Base-by-base conservation (phyloP, 1,139 yeast genomes). In the Blastobotrys raffinosifermentans region DNA sequence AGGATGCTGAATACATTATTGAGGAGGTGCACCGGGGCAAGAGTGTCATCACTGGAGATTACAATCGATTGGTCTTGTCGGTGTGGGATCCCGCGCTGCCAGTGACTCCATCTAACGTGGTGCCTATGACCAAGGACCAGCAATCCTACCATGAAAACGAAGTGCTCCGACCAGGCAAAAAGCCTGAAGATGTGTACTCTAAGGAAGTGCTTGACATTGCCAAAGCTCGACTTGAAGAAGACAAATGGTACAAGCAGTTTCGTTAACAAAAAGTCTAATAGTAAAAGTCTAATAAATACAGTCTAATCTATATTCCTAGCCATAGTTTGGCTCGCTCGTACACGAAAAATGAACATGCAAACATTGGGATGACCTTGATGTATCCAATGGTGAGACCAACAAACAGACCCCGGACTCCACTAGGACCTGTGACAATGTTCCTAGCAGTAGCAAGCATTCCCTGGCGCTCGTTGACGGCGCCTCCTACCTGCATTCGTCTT, bases 341-440 rank as follows among this genome's bases (percentile, higher is more conserved):
- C 22, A 89, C 96, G 58, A 77, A 89, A 61, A 89, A 91, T 11
- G 96, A 82, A 60, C 97, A 89, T 35, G 97, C 95, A 54, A 80
- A 91, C 98, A 91, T 91, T 13, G 99, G 99, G 15, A 84, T 78
- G 31, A 91, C 95, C 62, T 91, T 91, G 54, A 91, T 74, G 59
- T 87, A 91, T 1, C 99, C 98, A 50, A 93, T 91, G 49, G 93
- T 80, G 53, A 91, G 70, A 3, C 99, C 99, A 10, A 91, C 93
- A 57, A 84, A 91, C 56, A 82, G 86, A 3, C 98, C 98, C 49
- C 76, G 68, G 48, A 84, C 49, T 0, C 99, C 98, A 54, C 84
- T 91, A 7, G 41, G 38, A 17, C 40, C 57, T 35, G 64, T 64
- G 53, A 72, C 80, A 14, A 89, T 80, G 6, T 58, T 51, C 34